Base-by-base conservation (phyloP, 495 filamentous ascomycete species). In the Neurospora sp. region DNA sequence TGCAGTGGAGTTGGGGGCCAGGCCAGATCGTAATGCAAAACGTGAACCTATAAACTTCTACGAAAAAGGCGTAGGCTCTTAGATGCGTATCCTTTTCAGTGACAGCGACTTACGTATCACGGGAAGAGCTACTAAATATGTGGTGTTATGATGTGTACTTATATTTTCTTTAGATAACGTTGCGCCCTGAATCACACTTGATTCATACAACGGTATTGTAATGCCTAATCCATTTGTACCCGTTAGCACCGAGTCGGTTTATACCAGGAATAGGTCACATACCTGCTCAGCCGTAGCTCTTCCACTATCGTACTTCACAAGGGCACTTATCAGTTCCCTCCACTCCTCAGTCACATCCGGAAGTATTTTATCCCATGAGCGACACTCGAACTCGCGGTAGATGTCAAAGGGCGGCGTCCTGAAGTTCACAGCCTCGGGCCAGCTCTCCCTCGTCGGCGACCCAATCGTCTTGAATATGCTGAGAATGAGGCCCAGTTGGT, bases 391-490 rank as follows among this genome's bases (percentile, higher is more conserved):
- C 0, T 76, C 77, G 39, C 79, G 81, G 74, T 87, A 89, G 79
- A 87, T 86, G 68, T 86, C 83, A 74, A 87, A 89, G 0, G 87
- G 87, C 14, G 84, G 84, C 2, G 85, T 88, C 68, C 77, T 78
- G 31, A 85, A 87, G 22, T 69, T 71, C 22, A 59, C 73, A 6
- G 86, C 86, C 73, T 89, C 84, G 0, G 95, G 95, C 96, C 96
- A 99, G 0, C 78, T 88, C 41, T 89, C 84, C 53, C 86, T 81
- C 65, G 90, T 90, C 0, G 96, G 96, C 3, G 94, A 97, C 8
- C 96, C 96, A 37, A 98, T 81, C 14, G 88, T 94, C 79, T 89
- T 88, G 81, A 99, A 99, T 22, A 98, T 94, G 75, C 92, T 96
- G 69, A 91, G 85, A 68, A 99, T 92, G 45, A 99, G 84, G 5